phyloP scores from a whole-genome alignment of 2,329 filamentous ascomycete genomes.

The Cladosporium sp. region DNA sequence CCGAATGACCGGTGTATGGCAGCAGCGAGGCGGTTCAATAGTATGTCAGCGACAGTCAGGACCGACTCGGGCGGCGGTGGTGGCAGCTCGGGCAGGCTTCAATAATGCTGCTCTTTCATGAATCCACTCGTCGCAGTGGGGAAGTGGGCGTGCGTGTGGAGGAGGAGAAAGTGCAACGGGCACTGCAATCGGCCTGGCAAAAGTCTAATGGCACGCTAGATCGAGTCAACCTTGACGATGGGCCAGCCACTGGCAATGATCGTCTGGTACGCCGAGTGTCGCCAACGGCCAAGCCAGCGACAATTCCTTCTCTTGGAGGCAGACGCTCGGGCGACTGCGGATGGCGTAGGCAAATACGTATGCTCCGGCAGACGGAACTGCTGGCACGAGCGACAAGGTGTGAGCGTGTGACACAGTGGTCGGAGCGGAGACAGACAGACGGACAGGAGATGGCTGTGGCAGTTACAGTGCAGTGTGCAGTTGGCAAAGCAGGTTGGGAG shows the following conservation, averaged over 20 bases:
- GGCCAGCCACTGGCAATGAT: background rate
- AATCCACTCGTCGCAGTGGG: slow-evolving; percentile 3
- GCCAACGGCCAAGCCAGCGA: background rate
- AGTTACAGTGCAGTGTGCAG: background rate
- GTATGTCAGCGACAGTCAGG: background rate
- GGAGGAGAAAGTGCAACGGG: slow-evolving; percentile 1
- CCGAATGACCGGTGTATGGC: background rate
- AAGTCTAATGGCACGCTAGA: background rate
- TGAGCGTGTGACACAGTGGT: background rate
- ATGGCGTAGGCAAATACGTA: background rate
- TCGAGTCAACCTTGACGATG: slow-evolving; percentile 1
- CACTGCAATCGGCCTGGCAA: background rate
- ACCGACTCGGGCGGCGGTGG: background rate
- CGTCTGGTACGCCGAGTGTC: background rate
- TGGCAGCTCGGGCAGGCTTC: background rate
- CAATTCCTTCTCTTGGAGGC: too few species aligned
- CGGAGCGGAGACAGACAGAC: background rate
- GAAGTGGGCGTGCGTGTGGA: background rate
- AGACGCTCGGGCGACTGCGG: too few species aligned
- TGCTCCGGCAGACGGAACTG: background rate
- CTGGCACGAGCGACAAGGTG: background rate
- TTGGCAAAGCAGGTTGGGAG: background rate
- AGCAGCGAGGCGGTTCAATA: background rate
- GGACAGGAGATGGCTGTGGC: background rate
- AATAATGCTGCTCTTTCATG: background rate